Percentiles rank a stretch among this genome's conserved stretches.
Evolutionary conservation across 208 protist species (phyloP).

Genomic region (Hexamita inflata): DNA sequence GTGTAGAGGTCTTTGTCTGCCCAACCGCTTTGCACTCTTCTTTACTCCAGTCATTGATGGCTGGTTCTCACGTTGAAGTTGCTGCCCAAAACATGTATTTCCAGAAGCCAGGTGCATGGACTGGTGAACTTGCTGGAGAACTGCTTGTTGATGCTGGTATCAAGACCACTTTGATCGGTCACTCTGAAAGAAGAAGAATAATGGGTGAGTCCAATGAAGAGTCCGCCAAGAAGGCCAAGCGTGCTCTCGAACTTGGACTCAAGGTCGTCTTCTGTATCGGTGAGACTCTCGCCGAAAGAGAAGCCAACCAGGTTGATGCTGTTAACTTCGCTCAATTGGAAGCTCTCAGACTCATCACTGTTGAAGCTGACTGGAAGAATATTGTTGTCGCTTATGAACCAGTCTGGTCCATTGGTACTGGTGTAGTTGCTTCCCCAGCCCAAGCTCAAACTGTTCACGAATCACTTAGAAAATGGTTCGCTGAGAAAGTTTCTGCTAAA

Average conservation of each 20-base stretch:
- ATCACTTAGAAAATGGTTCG: conserved; percentile 66
- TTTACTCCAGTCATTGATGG: background rate
- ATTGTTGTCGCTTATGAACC: conserved; percentile 95
- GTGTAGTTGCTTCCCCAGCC: conserved; percentile 75
- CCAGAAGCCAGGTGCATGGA: conserved; percentile 31
- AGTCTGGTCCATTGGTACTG: conserved; percentile 95
- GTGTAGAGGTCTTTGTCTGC: conserved; percentile 36
- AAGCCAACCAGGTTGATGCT: conserved; percentile 64
- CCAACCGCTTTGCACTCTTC: conserved; percentile 30
- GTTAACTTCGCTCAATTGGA: conserved; percentile 68
- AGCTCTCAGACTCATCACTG: conserved; percentile 52
- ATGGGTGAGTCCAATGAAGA: conserved; percentile 46
- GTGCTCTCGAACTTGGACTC: conserved; percentile 62
- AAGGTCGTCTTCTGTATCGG: conserved; percentile 84
- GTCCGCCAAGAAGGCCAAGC: conserved; percentile 69
- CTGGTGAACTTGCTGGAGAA: conserved; percentile 42
- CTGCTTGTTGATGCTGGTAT: conserved; percentile 76
- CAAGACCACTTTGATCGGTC: conserved; percentile 79
- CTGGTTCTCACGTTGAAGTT: conserved; percentile 1
- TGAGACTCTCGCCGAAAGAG: conserved; percentile 73
- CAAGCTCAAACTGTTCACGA: conserved; percentile 76
- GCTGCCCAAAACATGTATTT: conserved; percentile 31
- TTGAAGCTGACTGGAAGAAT: conserved; percentile 53
- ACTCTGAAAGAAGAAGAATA: conserved; percentile 82
- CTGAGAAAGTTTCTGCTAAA: conserved; percentile 60